Conservation (phyloP, 345 rosid genomes). For the Euphorbia tirucalli region DNA sequence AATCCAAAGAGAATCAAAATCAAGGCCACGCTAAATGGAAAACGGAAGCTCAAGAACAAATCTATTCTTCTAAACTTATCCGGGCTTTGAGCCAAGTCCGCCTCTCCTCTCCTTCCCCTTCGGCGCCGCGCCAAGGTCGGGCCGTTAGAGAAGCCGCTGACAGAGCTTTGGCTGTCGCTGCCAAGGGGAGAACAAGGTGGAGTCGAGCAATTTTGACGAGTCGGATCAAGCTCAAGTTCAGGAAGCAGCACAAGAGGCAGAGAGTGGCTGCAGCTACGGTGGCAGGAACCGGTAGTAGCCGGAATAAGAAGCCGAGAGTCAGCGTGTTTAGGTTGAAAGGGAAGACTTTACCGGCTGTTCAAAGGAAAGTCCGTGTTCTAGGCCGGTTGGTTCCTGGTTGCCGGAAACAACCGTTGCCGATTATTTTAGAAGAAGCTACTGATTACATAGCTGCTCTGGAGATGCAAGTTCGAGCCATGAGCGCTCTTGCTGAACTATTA, state of each 20-base stretch:
- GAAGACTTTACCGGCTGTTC: constrained; percentile 69
- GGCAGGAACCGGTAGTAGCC: constrained; percentile 24
- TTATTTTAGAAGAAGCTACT: constrained; percentile 84
- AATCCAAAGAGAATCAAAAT: constrained; percentile 25
- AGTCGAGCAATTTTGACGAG: constrained; percentile 82
- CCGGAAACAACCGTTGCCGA: constrained; percentile 82
- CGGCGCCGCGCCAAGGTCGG: constrained; percentile 55
- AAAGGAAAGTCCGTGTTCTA: constrained; percentile 72
- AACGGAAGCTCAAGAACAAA: constrained; percentile 73
- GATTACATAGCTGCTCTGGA: constrained; percentile 95
- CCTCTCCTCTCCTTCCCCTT: constrained; percentile 28
- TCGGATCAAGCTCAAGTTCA: constrained; percentile 73
- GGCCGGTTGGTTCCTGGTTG: constrained; percentile 98
- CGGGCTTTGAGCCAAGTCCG: constrained; percentile 62
- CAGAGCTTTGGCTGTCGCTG: constrained; percentile 71
- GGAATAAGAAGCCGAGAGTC: constrained; percentile 65
- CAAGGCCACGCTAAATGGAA: constrained; percentile 56
- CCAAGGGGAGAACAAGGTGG: constrained; percentile 84
- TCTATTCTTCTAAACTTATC: constrained; percentile 76
- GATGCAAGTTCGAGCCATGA: constrained; percentile 97
- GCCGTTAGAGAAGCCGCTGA: constrained; percentile 88
- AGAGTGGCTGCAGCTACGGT: constrained; percentile 29
- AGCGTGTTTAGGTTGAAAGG: constrained; percentile 58
- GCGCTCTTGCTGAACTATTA: constrained; percentile 60
- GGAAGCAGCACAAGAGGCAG: constrained; percentile 59